Evolutionary conservation across 78 protist species (phyloP).

Genomic region (Creolimax fragrantissima): DNA sequence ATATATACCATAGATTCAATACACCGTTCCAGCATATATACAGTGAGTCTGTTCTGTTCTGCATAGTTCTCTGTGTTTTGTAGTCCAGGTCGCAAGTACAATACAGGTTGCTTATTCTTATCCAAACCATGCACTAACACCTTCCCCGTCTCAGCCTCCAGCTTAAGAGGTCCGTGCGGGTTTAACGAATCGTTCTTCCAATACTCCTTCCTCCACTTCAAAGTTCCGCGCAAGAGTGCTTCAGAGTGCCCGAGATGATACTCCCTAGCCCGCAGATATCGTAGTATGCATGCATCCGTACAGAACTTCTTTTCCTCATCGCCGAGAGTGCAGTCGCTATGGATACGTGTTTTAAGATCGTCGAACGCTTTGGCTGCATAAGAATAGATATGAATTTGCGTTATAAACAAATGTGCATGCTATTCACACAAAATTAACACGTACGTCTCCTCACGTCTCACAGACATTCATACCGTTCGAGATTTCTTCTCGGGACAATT

Average conservation of each 20-base stretch:
- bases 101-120: conserved; percentile 15
- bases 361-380: not conserved
- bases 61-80: conserved; percentile 51
- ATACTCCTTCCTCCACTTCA: not conserved
- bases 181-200: not conserved
- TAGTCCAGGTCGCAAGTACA: conserved; percentile 35
- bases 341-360: not conserved
- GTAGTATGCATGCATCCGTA: not conserved
- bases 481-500: not conserved
- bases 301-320: not conserved
- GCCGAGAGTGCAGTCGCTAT: not conserved
- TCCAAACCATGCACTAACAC: conserved; percentile 36
- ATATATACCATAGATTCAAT: not conserved
- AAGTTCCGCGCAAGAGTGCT: not conserved
- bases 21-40: conserved; percentile 19
- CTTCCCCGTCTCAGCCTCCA: conserved; percentile 53
- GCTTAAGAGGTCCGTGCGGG: not conserved
- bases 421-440: not conserved
- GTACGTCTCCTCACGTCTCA: not conserved
- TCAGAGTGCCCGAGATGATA: not conserved
- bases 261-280: conserved; percentile 9
- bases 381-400: not conserved
- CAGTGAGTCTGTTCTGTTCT: conserved; percentile 33
- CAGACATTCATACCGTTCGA: not conserved
- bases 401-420: too few relatives aligned